These are phyloP conservation scores for Saccharomycopsis olivae DNA, from an alignment of 805 yeast species.

Conservation along the genomic window DNA sequence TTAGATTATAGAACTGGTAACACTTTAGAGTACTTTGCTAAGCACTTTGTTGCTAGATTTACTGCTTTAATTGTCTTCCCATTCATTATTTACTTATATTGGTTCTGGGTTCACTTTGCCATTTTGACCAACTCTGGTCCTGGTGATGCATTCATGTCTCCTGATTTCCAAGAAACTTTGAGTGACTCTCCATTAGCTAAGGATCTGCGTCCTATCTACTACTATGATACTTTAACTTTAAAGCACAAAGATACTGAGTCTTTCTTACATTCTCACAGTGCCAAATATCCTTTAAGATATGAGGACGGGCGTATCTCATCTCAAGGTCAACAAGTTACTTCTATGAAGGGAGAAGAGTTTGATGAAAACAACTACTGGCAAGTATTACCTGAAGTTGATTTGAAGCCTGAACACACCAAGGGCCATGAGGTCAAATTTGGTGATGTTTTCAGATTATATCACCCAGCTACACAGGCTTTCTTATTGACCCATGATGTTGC, in stretches of 20 bases:
- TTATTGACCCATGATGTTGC: slow-evolving; percentile 92
- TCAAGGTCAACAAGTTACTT: slow-evolving; percentile 89
- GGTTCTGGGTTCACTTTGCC: slow-evolving; percentile 89
- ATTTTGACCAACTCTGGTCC: slow-evolving; percentile 83
- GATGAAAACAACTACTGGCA: slow-evolving; percentile 76
- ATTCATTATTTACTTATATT: slow-evolving; percentile 65
- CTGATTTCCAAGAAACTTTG: slow-evolving; percentile 87
- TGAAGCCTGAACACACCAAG: slow-evolving; percentile 28
- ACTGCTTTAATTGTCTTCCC: slow-evolving; percentile 70
- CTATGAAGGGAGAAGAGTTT: slow-evolving; percentile 28
- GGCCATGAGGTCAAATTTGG: slow-evolving; percentile 53
- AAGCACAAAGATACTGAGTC: slow-evolving; percentile 74
- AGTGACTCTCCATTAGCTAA: slow-evolving; percentile 71
- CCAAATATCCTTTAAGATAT: slow-evolving; percentile 75
- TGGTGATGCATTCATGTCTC: slow-evolving; percentile 92
- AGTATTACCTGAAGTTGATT: slow-evolving; percentile 52
- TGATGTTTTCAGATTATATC: slow-evolving; percentile 70
- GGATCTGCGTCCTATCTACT: slow-evolving; percentile 63
- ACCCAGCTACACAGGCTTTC: slow-evolving; percentile 68
- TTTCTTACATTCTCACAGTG: slow-evolving; percentile 72
- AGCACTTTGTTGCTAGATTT: slow-evolving; percentile 70
- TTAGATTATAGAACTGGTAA: slow-evolving; percentile 58
- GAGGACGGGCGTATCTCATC: slow-evolving; percentile 95
- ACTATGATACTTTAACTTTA: slow-evolving; percentile 64
- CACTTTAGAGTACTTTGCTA: slow-evolving; percentile 40